Conservation (phyloP, 2,329 filamentous ascomycete species). For the Colletotrichum gigasporum region DNA sequence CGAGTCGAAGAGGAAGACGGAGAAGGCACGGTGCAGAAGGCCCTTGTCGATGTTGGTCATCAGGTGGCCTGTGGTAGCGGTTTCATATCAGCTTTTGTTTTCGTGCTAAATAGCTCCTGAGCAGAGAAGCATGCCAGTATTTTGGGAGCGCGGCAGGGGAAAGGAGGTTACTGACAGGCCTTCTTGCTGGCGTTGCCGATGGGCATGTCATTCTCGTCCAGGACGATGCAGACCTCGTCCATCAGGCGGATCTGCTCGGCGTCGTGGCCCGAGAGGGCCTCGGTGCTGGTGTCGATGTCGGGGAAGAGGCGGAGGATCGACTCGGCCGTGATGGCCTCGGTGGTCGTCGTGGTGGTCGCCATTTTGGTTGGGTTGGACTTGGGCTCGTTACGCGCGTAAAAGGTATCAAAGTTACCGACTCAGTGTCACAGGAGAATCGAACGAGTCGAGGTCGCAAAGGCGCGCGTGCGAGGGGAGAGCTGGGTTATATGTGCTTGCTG, state of each 20-base stretch:
- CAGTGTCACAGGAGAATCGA: no score
- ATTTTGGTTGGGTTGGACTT: no score
- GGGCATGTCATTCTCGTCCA: constrained; percentile 89
- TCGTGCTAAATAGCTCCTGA: no score
- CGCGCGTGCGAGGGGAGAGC: neutral
- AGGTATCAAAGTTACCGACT: no score
- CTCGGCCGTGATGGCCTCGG: constrained; percentile 80
- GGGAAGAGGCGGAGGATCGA: constrained; percentile 90
- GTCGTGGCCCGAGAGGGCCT: constrained; percentile 89
- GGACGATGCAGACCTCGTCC: constrained; percentile 98
- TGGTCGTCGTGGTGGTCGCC: constrained; percentile 55
- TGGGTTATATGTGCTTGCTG: neutral
- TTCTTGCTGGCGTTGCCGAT: constrained; percentile 99
- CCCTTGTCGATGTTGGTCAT: constrained; percentile 99
- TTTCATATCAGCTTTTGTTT: neutral
- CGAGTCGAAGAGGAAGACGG: constrained; percentile 92
- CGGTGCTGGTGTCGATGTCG: constrained; percentile 77
- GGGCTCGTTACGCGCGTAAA: no score
- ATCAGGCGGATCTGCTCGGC: constrained; percentile 97
- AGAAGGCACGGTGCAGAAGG: constrained; percentile 96
- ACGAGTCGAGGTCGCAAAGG: no score
- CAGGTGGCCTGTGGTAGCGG: constrained; percentile 76
- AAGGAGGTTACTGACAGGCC: constrained; percentile 73
- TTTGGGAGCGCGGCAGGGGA: neutral
- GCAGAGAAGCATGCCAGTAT: no score